phyloP scores from a whole-genome alignment of 169 alveolate species.

The Plasmodium malariae region DNA sequence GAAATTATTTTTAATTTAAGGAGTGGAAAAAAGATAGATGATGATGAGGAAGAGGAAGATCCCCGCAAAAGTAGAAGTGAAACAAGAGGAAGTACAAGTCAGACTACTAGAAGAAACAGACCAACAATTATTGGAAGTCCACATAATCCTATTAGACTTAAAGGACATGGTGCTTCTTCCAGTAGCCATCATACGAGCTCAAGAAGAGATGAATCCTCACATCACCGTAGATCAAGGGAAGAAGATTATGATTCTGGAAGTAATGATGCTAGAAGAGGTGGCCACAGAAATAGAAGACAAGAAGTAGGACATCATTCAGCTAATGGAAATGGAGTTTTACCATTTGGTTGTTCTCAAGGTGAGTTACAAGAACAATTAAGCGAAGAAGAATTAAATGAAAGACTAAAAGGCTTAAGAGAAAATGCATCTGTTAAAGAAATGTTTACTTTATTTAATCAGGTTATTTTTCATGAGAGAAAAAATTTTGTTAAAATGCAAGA shows the following conservation, averaged over 20 bases:
- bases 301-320: background rate
- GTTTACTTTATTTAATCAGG: conserved; percentile 16
- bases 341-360: background rate
- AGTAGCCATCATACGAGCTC: too few relatives aligned
- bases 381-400: conserved; percentile 18
- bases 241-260: background rate
- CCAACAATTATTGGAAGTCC: too few relatives aligned
- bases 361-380: conserved; percentile 13
- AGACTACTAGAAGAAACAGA: too few relatives aligned
- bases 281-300: background rate
- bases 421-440: conserved; percentile 13
- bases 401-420: background rate
- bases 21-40: too few relatives aligned
- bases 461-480: conserved; percentile 28
- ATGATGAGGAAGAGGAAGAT: too few relatives aligned
- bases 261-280: background rate
- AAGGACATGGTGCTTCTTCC: too few relatives aligned
- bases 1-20: too few relatives aligned
- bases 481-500: conserved; percentile 39
- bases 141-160: too few relatives aligned
- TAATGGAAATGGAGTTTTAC: background rate
- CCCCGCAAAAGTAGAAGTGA: too few relatives aligned
- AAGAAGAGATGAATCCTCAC: too few relatives aligned
- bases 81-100: too few relatives aligned
- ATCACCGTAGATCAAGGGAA: too few relatives aligned